Evolutionary conservation across 345 rosid genomes (phyloP), one percentile per base, ranked within the genome.

Genomic region (Aquilaria yunnanensis): DNA sequence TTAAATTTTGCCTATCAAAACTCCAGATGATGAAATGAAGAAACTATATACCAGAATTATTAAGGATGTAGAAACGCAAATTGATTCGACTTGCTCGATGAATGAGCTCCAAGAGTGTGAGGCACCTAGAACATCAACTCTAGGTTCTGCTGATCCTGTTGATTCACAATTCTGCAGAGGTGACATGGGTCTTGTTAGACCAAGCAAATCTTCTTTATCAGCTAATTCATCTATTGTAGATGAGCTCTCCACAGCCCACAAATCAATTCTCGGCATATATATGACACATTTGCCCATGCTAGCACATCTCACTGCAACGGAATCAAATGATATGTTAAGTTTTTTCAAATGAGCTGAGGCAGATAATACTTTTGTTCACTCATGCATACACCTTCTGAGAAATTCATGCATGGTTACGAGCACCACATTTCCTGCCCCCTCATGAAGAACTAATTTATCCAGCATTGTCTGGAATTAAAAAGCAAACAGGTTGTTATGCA

Each of bases 251-350:
- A 86, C 71, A 61, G 97, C 97, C 97, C 99, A 94, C 62, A 94
- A 77, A 81, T 90, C 99, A 71, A 94, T 81, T 79, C 96, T 78
- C 48, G 99, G 97, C 96, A 90, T 82, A 77, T 84, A 94, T 37
- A 94, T 68, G 54, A 86, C 67, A 67, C 86, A 79, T 66, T 88
- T 79, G 49, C 80, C 78, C 61, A 66, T 67, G 67, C 86, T 82
- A 67, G 89, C 83, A 80, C 96, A 90, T 85, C 85, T 94, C 83
- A 77, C 99, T 94, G 85, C 74, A 76, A 75, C 60, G 54, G 67
- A 67, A 70, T 75, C 45, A 71, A 41, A 76, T 62, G 63, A 62
- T 47, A 14, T 45, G 62, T 62, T 51, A 72, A 62, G 50, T 51
- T 56, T 32, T 57, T 31, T 56, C 51, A 53, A 12, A 32, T 48